phyloP scores from a whole-genome alignment of 441 rosid species.

The Raphanus hybrid region DNA sequence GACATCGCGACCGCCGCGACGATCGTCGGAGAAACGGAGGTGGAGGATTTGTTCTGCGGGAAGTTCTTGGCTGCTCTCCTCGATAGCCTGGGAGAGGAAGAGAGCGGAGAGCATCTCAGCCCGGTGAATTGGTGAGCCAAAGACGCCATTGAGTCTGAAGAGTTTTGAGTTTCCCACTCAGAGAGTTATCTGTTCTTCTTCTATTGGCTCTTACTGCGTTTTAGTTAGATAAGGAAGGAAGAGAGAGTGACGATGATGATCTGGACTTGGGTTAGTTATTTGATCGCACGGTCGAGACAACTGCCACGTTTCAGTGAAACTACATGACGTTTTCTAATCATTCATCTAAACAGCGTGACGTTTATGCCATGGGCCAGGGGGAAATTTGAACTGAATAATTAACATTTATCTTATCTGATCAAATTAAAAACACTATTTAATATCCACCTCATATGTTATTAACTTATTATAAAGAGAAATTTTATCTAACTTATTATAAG shows the following conservation, averaged over 20 bases:
- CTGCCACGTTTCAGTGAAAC: too few relatives aligned
- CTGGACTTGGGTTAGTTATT: not conserved
- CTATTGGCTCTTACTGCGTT: constrained; percentile 33
- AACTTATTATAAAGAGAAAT: too few relatives aligned
- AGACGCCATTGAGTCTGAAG: constrained; percentile 58
- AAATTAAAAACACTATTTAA: too few relatives aligned
- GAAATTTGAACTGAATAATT: too few relatives aligned
- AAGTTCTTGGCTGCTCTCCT: constrained; percentile 37
- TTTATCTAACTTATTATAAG: too few relatives aligned
- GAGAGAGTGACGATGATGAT: constrained; percentile 16
- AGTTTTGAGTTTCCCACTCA: constrained; percentile 22
- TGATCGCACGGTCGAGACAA: too few relatives aligned
- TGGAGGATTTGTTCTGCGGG: constrained; percentile 39
- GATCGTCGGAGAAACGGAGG: constrained; percentile 36
- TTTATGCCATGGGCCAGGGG: too few relatives aligned
- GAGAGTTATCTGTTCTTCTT: constrained; percentile 4
- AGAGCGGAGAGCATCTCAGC: constrained; percentile 63
- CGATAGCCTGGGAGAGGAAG: constrained; percentile 50
- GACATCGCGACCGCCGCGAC: constrained; percentile 72
- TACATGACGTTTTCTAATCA: too few relatives aligned
- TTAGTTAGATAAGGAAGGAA: constrained; percentile 35
- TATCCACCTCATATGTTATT: too few relatives aligned
- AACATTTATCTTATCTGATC: too few relatives aligned
- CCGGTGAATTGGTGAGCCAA: constrained; percentile 78
- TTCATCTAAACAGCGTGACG: too few relatives aligned